Base-by-base conservation (phyloP, 345 rosid genomes). In the Populus pruinosa region DNA sequence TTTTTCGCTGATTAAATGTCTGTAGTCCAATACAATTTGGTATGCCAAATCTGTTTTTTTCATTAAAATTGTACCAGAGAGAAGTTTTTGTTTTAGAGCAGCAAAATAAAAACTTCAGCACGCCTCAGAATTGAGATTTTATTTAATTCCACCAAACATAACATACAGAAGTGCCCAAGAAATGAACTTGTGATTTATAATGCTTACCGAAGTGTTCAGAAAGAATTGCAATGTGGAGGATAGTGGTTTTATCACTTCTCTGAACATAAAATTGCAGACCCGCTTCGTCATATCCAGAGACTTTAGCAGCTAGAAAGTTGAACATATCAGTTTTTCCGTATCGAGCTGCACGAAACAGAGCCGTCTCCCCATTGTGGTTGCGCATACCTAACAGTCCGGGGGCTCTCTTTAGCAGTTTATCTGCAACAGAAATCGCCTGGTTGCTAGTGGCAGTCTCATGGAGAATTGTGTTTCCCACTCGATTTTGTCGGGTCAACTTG, bases 371-470 rank as follows among this genome's bases (percentile, higher is more conserved):
- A 36, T 59, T 55, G 27, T 56, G 47, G 35, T 72, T 72, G 18
- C 76, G 76, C 67, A 72, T 72, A 2, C 67, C 76, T 8, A 72
- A 23, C 67, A 72, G 29, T 25, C 35, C 67, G 2, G 67, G 67
- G 3, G 67, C 67, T 14, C 3, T 64, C 67, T 64, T 64, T 11
- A 64, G 36, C 35, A 64, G 67, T 29, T 64, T 64, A 10, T 29
- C 35, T 11, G 67, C 67, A 64, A 64, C 29, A 27, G 67, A 18
- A 16, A 64, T 5, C 1, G 67, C 67, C 1, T 25, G 36, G 35
- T 33, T 33, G 35, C 35, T 33, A 33, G 35, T 33, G 35, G 35
- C 35, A 33, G 35, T 33, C 35, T 64, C 38, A 16, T 29, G 67
- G 35, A 64, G 67, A 13, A 64, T 64, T 13, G 67, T 23, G 67